Base-by-base conservation (phyloP, 1,139 yeast species). In the Debaryomycetaceae sp. region DNA sequence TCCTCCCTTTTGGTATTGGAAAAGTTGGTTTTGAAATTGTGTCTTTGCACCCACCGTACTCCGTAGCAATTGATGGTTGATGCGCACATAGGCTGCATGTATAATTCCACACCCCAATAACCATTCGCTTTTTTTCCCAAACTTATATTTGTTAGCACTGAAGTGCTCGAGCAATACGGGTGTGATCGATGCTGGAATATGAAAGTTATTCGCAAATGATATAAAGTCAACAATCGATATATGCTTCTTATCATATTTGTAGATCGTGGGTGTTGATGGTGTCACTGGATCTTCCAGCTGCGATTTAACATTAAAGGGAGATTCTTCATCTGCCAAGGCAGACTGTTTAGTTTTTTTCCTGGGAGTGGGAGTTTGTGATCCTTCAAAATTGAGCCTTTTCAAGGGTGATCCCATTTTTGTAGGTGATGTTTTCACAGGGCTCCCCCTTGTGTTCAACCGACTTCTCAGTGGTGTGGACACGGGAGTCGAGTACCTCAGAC, bases 61-160 rank as follows among this genome's bases (percentile, higher is more conserved):
- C 7, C 65, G 58, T 14, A 83, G 62, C 27, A 72, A 57, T 23
- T 67, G 67, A 47, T 77, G 75, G 56, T 82, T 81, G 34, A 84
- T 71, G 11, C 83, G 66, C 11, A 72, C 65, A 43, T 80, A 82
- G 11, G 84, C 82, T 6, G 84, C 76, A 37, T 83, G 71, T 1
- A 84, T 70, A 49, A 84, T 59, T 0, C 90, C 91, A 58, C 87
- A 82, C 1, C 84, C 79, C 27, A 84, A 60, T 13, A 82, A 79
- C 88, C 90, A 84, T 38, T 83, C 84, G 45, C 77, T 80, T 41
- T 77, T 76, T 50, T 70, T 73, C 14, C 57, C 54, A 42, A 83
- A 75, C 51, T 80, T 78, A 41, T 75, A 73, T 37, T 76, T 71
- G 51, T 80, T 80, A 2, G 68, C 62, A 35, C 72, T 63, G 51